Conservation (phyloP, 1,284 basidiomycete genomes). For the Trichosporon asahii region DNA sequence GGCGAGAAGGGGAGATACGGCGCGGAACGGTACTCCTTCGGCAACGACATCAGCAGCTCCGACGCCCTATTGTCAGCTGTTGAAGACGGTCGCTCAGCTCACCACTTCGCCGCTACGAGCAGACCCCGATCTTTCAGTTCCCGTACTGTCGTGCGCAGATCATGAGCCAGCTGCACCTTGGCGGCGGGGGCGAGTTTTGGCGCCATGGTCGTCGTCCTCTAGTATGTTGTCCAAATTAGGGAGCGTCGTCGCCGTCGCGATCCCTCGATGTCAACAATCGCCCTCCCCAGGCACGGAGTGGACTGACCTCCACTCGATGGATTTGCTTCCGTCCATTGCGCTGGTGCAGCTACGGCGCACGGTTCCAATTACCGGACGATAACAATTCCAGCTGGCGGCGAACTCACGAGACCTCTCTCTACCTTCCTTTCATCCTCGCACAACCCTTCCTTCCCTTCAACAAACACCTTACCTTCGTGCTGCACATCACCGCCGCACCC, state of each 20-base stretch:
- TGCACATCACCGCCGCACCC: neutral
- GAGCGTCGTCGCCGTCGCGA: neutral
- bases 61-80: conserved; percentile 41
- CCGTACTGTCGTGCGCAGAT: conserved; percentile 41
- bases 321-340: neutral
- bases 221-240: neutral
- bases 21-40: conserved; percentile 36
- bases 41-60: conserved; percentile 48
- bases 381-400: neutral
- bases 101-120: conserved; percentile 51
- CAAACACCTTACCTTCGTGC: neutral
- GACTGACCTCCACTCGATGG: neutral
- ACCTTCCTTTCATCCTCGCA: conserved; percentile 1
- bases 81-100: conserved; percentile 2
- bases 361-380: neutral
- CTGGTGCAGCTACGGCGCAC: neutral
- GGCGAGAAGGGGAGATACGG: conserved; percentile 47
- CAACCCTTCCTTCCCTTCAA: neutral
- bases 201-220: neutral
- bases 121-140: conserved; percentile 51
- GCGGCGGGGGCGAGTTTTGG: conserved; percentile 21
- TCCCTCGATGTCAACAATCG: neutral
- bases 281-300: neutral
- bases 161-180: conserved; percentile 44
- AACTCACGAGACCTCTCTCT: conserved; percentile 4